Base-by-base conservation (phyloP, 306 rosid genomes). In the Amphicarpaea edgeworthii region DNA sequence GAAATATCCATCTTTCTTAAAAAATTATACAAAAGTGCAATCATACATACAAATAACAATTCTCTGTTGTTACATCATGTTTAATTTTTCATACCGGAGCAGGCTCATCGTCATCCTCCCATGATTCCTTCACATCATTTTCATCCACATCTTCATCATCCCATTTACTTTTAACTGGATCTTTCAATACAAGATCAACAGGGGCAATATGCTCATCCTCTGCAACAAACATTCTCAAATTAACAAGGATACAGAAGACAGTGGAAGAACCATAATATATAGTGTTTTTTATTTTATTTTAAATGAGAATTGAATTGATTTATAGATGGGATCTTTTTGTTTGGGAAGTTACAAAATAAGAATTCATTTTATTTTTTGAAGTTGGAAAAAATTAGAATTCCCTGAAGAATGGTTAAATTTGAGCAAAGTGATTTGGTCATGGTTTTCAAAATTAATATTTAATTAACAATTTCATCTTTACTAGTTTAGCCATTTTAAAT, bases 41-140 rank as follows among this genome's bases (percentile, higher is more conserved):
- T 7, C 21, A 62, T 17, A 38, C 58, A 81, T 10, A 68, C 16
- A 16, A 59, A 2, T 26, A 16, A 12, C 46, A 45, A 67, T 46
- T 20, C 1, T 7, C 41, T 46, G n/a, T 11, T 8, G 40, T 40
- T 37, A 59, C 46, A 51, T 54, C 20, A 53, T 28, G 46, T 45
- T 38, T 24, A 21, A 46, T 14, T 32, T 55, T 80, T 58, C 90
- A 61, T 85, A 92, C 98, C 81, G 70, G 89, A 41, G 87, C 87
- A 75, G 90, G 91, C 80, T 92, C 97, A 38, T 92, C 98, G 0
- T 87, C 91, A 79, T 95, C 98, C 83, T 95, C 98, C 98, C 98
- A 95, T 14, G 97, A 92, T 1, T 91, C 97, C 85, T 89, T 95
- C 65, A 95, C 86, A 71, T 89, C 97, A 81, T 92, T 80, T 14